A percentile compares a stretch with the other conserved stretches of the same genome.
Conservation (phyloP, 2,329 filamentous ascomycete genomes). For the Alternaria arbusti region DNA sequence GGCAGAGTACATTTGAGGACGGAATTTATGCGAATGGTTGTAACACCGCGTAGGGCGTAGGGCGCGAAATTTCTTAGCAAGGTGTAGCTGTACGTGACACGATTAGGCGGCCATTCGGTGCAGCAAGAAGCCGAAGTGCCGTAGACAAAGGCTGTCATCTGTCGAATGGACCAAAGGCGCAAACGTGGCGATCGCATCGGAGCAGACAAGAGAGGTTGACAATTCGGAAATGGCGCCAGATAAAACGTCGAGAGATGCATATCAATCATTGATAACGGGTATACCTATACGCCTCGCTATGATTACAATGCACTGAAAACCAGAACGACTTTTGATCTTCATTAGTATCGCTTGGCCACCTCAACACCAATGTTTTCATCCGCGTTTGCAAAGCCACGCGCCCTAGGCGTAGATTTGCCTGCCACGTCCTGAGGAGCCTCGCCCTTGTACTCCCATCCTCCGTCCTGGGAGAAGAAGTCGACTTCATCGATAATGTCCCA, state of each 20-base stretch:
- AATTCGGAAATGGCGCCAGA: neutral
- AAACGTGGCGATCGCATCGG: neutral
- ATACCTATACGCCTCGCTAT: conserved; percentile 15
- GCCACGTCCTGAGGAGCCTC: conserved; percentile 40
- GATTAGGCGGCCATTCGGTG: too few relatives aligned
- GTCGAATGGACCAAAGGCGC: neutral
- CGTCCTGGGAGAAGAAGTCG: conserved; percentile 82
- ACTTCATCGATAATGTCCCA: conserved; percentile 96
- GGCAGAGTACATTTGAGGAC: neutral
- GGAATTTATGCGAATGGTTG: neutral
- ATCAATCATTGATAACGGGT: conserved; percentile 8
- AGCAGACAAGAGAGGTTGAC: neutral
- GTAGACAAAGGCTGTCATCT: neutral
- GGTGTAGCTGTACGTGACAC: neutral
- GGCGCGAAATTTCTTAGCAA: neutral
- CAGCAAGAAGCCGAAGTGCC: neutral
- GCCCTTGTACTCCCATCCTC: conserved; percentile 52
- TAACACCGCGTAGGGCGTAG: neutral
- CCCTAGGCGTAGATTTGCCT: conserved; percentile 45
- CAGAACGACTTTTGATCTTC: neutral
- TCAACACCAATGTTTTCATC: conserved; percentile 48
- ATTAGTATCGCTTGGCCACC: conserved; percentile 43
- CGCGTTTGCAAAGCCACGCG: conserved; percentile 46
- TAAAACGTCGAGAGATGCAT: neutral
- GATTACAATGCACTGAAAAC: neutral